Evolutionary conservation across 257 asterid species (phyloP), one percentile per base, ranked within the genome.

Genomic region (Agastache rugosa): DNA sequence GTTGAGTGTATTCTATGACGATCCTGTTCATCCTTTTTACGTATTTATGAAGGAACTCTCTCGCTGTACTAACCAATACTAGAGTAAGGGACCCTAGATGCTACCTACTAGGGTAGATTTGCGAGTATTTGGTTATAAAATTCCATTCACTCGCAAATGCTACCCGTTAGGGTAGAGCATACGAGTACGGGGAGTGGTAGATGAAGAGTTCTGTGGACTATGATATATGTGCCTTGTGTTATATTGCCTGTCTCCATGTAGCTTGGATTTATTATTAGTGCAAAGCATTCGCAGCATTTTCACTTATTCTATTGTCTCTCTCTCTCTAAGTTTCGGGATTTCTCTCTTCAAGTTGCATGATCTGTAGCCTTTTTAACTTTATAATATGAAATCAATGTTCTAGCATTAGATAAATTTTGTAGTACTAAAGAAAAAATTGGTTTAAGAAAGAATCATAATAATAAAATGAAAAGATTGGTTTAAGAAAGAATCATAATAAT

Each of bases 1-100:
- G 87, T 85, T 81, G 83, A 71, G 67, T 86, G 87, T 88, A 83
- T 77, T 61, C 69, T 47, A 63, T 39, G 29, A 37, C 4, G 47
- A n/a, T 67, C 45, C 55, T 81, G 73, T 17, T 23, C 4, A 17
- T 22, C 54, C 8, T 29, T 59, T 29, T 58, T 45, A 35, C 8
- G 63, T 39, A 31, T 29, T 62, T 71, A 23, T 35, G 50, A 22
- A 34, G 74, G 35, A 35, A 35, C 55, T 48, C 64, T 47, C 19
- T 59, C 45, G 53, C 58, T 82, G 82, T 78, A 72, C 60, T 48
- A 50, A 45, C 61, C 64, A 22, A 27, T 64, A 22, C 63, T 75
- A 51, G 65, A 77, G 79, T 60, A 70, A 66, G 37, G 48, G 37
- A 75, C 44, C 47, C 37, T 68, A 74, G 76, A 69, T 53, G 62